phyloP scores from a whole-genome alignment of 2,329 filamentous ascomycete genomes.

The Uncinocarpus reesii region DNA sequence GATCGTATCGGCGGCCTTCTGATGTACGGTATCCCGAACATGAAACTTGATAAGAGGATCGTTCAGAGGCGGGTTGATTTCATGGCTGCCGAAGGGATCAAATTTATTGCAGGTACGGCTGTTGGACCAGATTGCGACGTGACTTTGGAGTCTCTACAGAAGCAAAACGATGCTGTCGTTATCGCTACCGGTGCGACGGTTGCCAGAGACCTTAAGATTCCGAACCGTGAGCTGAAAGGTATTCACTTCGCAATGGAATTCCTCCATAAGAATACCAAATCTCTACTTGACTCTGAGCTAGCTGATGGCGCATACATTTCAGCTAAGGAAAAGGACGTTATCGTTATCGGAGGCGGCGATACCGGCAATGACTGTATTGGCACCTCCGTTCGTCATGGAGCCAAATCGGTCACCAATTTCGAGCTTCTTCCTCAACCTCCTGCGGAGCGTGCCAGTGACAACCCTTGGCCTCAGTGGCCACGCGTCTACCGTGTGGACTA shows the following conservation, averaged over 20 bases:
- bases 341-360: constrained; percentile 95
- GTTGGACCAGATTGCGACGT: constrained; percentile 65
- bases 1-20: constrained; percentile 84
- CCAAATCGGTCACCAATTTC: constrained; percentile 93
- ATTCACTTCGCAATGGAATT: constrained; percentile 98
- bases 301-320: constrained; percentile 79
- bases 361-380: constrained; percentile 98
- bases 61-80: constrained; percentile 93
- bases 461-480: constrained; percentile 98
- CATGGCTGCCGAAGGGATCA: constrained; percentile 79
- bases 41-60: constrained; percentile 98
- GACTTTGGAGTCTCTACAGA: constrained; percentile 60
- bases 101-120: constrained; percentile 65
- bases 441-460: constrained; percentile 78
- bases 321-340: constrained; percentile 88
- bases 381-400: constrained; percentile 88
- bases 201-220: constrained; percentile 82
- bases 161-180: constrained; percentile 69
- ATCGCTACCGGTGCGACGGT: constrained; percentile 90
- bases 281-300: constrained; percentile 81
- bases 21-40: constrained; percentile 98
- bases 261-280: constrained; percentile 95
- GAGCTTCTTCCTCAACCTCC: constrained; percentile 89
- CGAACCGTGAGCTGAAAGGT: constrained; percentile 75
- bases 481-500: constrained; percentile 98